Evolutionary conservation across 345 rosid species (phyloP).

Genomic region (Salix udensis): DNA sequence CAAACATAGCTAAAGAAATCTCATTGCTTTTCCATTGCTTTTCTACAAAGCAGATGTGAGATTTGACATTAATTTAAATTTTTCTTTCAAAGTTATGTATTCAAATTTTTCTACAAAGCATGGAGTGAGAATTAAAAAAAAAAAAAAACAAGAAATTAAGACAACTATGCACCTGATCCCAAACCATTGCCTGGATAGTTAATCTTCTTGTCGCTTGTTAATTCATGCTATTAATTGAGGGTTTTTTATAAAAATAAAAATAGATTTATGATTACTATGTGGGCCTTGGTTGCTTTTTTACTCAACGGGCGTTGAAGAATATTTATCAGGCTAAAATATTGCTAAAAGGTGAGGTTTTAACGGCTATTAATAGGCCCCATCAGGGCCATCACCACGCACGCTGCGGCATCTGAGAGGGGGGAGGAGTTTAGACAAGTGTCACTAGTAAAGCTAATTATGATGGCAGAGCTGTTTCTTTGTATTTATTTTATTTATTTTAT

Average conservation of each 20-base stretch:
- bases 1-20: neutral
- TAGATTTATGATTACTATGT: neutral
- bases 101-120: neutral
- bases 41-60: neutral
- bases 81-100: neutral
- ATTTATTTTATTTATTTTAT: neutral
- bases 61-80: neutral
- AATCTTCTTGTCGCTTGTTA: neutral
- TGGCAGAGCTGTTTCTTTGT: no score
- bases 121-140: no score
- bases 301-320: neutral
- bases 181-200: conserved; percentile 4
- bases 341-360: conserved; percentile 9
- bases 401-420: neutral
- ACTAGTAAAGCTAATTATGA: no score
- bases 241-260: neutral
- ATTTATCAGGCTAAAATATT: neutral
- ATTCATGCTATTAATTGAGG: neutral
- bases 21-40: neutral
- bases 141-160: neutral
- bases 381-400: neutral
- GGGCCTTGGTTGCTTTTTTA: neutral
- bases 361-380: conserved; percentile 5
- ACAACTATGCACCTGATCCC: neutral
- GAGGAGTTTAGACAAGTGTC: no score